Conservation (phyloP, 495 filamentous ascomycete genomes). For the Xylaria venustula region DNA sequence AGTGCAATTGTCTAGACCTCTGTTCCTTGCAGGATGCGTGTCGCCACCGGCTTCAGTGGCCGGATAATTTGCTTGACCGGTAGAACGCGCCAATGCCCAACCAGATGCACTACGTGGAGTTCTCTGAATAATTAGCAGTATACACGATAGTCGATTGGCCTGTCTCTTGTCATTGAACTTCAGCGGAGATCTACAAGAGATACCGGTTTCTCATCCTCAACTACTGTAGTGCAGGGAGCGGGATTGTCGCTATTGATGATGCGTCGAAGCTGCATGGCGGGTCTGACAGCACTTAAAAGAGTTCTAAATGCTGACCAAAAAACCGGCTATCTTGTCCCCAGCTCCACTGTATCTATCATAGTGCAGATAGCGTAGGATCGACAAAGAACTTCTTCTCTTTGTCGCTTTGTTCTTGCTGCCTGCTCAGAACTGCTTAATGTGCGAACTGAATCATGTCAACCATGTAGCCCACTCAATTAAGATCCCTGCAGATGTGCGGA, state of each 20-base stretch:
- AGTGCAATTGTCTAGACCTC: background rate
- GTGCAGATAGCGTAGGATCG: background rate
- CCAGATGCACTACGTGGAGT: background rate
- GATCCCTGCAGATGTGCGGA: constrained; percentile 1
- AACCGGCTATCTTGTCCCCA: background rate
- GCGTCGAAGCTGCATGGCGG: background rate
- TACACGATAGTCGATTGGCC: background rate
- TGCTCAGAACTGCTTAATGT: background rate
- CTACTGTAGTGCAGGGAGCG: no score
- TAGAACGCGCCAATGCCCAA: background rate
- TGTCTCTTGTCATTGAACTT: no score
- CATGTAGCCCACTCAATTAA: constrained; percentile 1
- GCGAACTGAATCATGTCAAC: background rate
- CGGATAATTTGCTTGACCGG: background rate
- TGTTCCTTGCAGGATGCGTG: constrained; percentile 9
- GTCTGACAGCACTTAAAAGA: background rate
- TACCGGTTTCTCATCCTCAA: no score
- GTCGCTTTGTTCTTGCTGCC: background rate
- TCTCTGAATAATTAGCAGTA: background rate
- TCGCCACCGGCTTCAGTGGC: background rate
- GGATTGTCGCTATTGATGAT: background rate
- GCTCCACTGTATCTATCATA: background rate
- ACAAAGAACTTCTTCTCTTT: background rate
- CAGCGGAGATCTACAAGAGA: background rate
- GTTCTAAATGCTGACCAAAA: no score